Percentiles rank a stretch among this genome's conserved stretches.
phyloP scores from a whole-genome alignment of 2,329 filamentous ascomycete genomes.

The Harringtonia lauricola region DNA sequence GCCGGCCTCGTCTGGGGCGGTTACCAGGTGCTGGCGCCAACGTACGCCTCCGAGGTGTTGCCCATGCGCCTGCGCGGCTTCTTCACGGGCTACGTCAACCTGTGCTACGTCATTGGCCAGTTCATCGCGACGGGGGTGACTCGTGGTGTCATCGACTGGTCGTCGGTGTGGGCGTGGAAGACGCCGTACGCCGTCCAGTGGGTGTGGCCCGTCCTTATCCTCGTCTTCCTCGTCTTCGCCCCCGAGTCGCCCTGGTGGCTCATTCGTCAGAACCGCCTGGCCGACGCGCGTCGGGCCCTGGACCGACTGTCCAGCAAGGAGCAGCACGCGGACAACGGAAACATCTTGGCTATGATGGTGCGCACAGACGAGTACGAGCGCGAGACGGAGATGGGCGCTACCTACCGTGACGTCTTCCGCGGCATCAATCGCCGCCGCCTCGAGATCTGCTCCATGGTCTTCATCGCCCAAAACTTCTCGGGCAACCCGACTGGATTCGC shows the following conservation, averaged over 20 bases:
- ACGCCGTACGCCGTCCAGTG: constrained; percentile 29
- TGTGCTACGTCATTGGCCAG: constrained; percentile 48
- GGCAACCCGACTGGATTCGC: constrained; percentile 11
- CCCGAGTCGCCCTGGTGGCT: constrained; percentile 15
- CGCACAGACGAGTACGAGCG: constrained; percentile 43
- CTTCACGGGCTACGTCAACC: constrained; percentile 42
- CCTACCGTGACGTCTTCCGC: constrained; percentile 32
- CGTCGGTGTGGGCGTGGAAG: constrained; percentile 29
- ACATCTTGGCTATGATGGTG: constrained; percentile 39
- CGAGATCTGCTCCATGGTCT: constrained; percentile 7
- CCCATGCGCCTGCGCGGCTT: constrained; percentile 41
- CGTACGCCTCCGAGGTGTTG: constrained; percentile 46
- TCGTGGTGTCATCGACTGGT: constrained; percentile 23
- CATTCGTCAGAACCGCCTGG: constrained; percentile 23
- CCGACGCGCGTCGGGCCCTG: constrained; percentile 26
- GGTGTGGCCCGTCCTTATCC: constrained; percentile 29
- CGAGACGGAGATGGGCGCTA: constrained; percentile 31
- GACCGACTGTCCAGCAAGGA: constrained; percentile 27
- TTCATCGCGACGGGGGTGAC: constrained; percentile 35
- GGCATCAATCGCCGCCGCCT: constrained; percentile 30
- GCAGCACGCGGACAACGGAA: constrained; percentile 28
- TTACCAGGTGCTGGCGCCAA: constrained; percentile 41
- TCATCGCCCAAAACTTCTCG: constrained; percentile 11
- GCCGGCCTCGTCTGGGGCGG: constrained; percentile 44
- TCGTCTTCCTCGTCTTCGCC: constrained; percentile 27